Conservation (phyloP, 2,329 filamentous ascomycete genomes). For the Diaporthe sp. region DNA sequence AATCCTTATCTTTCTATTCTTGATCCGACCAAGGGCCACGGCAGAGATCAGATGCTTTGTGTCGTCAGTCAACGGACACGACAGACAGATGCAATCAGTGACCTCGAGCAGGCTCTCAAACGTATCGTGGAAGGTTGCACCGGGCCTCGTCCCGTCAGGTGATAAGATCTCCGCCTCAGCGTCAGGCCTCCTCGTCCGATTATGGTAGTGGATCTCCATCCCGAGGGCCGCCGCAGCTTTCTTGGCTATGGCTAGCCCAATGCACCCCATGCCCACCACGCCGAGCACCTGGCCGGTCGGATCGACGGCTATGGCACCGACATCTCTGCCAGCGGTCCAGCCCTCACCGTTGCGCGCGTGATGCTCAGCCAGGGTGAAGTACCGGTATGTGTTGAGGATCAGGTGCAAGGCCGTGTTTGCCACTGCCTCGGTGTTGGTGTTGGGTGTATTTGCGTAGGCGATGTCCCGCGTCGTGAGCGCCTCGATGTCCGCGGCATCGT, state of each 20-base stretch:
- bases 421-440: conserved; percentile 46
- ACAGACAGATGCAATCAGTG: conserved; percentile 48
- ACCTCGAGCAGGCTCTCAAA: conserved; percentile 47
- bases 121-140: conserved; percentile 38
- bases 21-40: conserved; percentile 34
- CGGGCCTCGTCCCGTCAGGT: conserved; percentile 11
- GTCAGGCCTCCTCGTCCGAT: conserved; percentile 39
- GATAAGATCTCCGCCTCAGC: background rate
- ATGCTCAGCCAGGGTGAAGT: conserved; percentile 43
- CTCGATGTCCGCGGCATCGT: conserved; percentile 45
- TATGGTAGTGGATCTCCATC: conserved; percentile 49
- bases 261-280: conserved; percentile 52
- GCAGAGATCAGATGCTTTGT: conserved; percentile 46
- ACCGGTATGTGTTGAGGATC: conserved; percentile 44
- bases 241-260: conserved; percentile 48
- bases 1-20: conserved; percentile 47
- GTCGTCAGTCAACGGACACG: conserved; percentile 48
- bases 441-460: conserved; percentile 47
- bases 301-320: conserved; percentile 43
- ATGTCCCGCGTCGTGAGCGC: conserved; percentile 44
- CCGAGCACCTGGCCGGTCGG: conserved; percentile 46
- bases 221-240: conserved; percentile 46
- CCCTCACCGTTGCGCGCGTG: conserved; percentile 40
- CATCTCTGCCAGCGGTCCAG: conserved; percentile 38
- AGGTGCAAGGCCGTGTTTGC: conserved; percentile 47